phyloP scores from a whole-genome alignment of 2,329 filamentous ascomycete genomes.

The Leptographium radiaticola region DNA sequence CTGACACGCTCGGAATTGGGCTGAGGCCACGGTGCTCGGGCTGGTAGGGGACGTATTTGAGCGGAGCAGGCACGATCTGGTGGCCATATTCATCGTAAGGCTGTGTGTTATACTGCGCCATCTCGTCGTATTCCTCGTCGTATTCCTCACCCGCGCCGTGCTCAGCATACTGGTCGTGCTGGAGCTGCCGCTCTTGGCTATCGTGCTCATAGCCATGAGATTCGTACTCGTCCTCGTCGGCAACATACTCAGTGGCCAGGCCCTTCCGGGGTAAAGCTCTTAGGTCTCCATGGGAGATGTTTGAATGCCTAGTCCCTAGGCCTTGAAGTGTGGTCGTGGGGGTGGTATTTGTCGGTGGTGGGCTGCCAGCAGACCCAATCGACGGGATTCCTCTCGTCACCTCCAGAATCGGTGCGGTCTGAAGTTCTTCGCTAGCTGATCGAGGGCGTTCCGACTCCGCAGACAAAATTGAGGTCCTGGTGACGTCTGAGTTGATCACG shows the following conservation, averaged over 20 bases:
- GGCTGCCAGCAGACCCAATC: slow-evolving; percentile 40
- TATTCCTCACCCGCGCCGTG: slow-evolving; percentile 21
- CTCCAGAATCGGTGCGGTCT: slow-evolving; percentile 43
- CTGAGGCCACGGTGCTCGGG: slow-evolving; percentile 62
- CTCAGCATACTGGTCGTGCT: slow-evolving; percentile 14
- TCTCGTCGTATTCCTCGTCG: slow-evolving; percentile 18
- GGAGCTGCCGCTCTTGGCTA: slow-evolving; percentile 9
- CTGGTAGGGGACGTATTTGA: slow-evolving; percentile 56
- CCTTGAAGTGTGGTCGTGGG: slow-evolving; percentile 37
- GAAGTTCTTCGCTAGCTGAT: slow-evolving; percentile 49
- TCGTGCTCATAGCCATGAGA: slow-evolving; percentile 32
- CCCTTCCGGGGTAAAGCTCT: slow-evolving; percentile 38
- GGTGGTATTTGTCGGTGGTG: slow-evolving; percentile 42
- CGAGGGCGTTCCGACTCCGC: slow-evolving; percentile 62
- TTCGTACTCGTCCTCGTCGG: slow-evolving; percentile 29
- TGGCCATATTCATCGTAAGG: slow-evolving; percentile 38
- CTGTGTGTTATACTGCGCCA: slow-evolving; percentile 18
- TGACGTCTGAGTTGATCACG: slow-evolving; percentile 78
- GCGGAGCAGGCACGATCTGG: slow-evolving; percentile 50
- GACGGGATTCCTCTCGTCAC: slow-evolving; percentile 46
- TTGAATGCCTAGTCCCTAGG: slow-evolving; percentile 55
- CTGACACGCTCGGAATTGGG: slow-evolving; percentile 85
- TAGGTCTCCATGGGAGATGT: slow-evolving; percentile 46
- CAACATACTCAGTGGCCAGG: slow-evolving; percentile 17
- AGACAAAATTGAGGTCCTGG: slow-evolving; percentile 74